A percentile compares a stretch with the other conserved stretches of the same genome.
Conservation (phyloP, 768 basidiomycete species). For the Leccinum aurantiacum region DNA sequence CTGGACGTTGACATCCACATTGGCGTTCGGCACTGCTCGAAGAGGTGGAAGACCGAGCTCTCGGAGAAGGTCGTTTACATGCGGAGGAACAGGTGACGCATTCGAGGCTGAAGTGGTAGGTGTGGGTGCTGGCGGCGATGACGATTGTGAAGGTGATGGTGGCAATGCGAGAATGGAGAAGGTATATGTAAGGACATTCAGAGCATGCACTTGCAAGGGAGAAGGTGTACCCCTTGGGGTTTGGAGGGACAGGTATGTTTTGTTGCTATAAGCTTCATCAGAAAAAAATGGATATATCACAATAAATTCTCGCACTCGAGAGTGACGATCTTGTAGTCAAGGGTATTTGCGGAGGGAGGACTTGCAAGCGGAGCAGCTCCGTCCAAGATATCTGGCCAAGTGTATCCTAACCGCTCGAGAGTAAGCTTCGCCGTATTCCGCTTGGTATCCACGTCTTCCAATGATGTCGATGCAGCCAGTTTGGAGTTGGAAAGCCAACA, state of each 20-base stretch:
- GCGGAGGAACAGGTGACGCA: conserved; percentile 38
- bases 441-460: conserved; percentile 14
- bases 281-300: background rate
- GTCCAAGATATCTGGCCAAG: conserved; percentile 47
- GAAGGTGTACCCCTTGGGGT: conserved; percentile 50
- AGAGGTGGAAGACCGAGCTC: conserved; percentile 62
- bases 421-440: conserved; percentile 25
- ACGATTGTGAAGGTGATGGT: conserved; percentile 44
- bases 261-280: conserved; percentile 21
- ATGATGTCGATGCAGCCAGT: conserved; percentile 12
- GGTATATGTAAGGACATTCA: conserved; percentile 34
- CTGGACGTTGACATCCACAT: conserved; percentile 21
- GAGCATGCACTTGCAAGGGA: conserved; percentile 59
- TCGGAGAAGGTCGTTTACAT: conserved; percentile 61
- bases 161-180: conserved; percentile 59
- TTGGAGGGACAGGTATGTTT: conserved; percentile 53
- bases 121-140: conserved; percentile 33
- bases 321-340: conserved; percentile 33
- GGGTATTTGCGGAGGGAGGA: conserved; percentile 22
- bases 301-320: conserved; percentile 19
- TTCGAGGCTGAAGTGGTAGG: conserved; percentile 29
- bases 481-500: conserved; percentile 24
- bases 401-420: conserved; percentile 37
- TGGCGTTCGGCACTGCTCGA: conserved; percentile 36
- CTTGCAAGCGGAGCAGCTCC: conserved; percentile 29